Evolutionary conservation across 2,329 filamentous ascomycete species (phyloP), one percentile per base, ranked within the genome.

Genomic region (Talaromyces sp.): DNA sequence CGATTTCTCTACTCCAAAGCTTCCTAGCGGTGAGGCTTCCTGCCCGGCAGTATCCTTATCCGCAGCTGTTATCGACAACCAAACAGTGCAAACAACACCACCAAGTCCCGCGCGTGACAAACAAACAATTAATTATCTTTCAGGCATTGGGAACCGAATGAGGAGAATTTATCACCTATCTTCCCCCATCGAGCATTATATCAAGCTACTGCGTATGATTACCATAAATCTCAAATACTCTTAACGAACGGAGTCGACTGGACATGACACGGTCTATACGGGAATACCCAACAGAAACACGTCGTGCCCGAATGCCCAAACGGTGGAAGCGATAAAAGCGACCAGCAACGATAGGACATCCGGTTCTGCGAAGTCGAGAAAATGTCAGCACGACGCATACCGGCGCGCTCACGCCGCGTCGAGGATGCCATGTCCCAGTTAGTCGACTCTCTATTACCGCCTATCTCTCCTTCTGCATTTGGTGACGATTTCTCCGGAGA

Each of bases 341-440:
- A 31, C 31, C 9, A n/a, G 22, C 47, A 31, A 10, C 31, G 17
- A 57, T 19, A 22, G 13, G 56, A 17, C 1, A 31, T 15, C 22
- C 3, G 19, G 43, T 27, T 43, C 37, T 43, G 5, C 6, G 37
- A 17, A 25, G 10, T 7, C 11, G 15, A 33, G 47, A 27, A 41
- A 61, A 75, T 74, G 71, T 73, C 77, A 39, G 68, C 72, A 62
- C 73, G 74, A 61, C 73, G 74, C 37, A 67, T 73, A 15, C 62
- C 69, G 61, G 67, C 73, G 63, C 78, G 78, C 66, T 73, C 75
- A 58, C 78, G 78, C 67, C 78, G 78, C 67, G 75, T 80, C 66
- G 78, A 80, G 61, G 78, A 80, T 67, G 78, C 78, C 43, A 73
- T 80, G 66, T 77, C 75, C 63, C 78, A 80, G 69, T 73, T 80